A percentile compares a stretch with the other conserved stretches of the same genome.
These are phyloP conservation scores for Malassezia dermatis DNA, from an alignment of 1,284 basidiomycete genomes.

Conservation along the genomic window DNA sequence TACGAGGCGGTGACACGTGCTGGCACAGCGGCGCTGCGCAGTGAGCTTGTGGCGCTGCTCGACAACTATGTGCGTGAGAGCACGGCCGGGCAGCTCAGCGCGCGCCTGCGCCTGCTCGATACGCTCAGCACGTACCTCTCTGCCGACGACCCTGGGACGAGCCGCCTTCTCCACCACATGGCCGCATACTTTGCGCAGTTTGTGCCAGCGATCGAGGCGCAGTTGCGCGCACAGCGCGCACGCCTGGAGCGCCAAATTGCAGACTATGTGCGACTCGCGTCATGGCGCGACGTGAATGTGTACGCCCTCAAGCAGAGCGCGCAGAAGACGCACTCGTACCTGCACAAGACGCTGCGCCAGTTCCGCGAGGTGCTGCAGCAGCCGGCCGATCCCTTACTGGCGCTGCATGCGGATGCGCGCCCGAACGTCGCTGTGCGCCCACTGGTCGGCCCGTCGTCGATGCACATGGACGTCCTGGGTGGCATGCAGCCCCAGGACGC, in stretches of 20 bases:
- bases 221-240: constrained; percentile 57
- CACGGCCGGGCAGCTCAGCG: constrained; percentile 69
- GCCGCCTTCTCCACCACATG: constrained; percentile 55
- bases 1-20: constrained; percentile 63
- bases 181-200: constrained; percentile 62
- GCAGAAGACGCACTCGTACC: constrained; percentile 74
- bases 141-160: constrained; percentile 2
- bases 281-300: constrained; percentile 96
- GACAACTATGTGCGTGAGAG: constrained; percentile 70
- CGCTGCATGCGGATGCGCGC: constrained; percentile 23
- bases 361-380: constrained; percentile 79
- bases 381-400: constrained; percentile 52
- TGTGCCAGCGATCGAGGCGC: constrained; percentile 52
- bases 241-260: constrained; percentile 70
- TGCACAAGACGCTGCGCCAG: constrained; percentile 83
- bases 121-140: constrained; percentile 56
- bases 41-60: constrained; percentile 67
- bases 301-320: constrained; percentile 87
- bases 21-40: constrained; percentile 52
- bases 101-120: constrained; percentile 61
- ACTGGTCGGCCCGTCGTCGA: constrained; percentile 12
- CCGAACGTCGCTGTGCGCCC: constrained; percentile 17
- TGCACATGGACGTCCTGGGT: background rate
- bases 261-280: constrained; percentile 83
- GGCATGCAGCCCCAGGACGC: background rate